Conservation (phyloP, 1,284 basidiomycete genomes). For the Baeospora myosura region DNA sequence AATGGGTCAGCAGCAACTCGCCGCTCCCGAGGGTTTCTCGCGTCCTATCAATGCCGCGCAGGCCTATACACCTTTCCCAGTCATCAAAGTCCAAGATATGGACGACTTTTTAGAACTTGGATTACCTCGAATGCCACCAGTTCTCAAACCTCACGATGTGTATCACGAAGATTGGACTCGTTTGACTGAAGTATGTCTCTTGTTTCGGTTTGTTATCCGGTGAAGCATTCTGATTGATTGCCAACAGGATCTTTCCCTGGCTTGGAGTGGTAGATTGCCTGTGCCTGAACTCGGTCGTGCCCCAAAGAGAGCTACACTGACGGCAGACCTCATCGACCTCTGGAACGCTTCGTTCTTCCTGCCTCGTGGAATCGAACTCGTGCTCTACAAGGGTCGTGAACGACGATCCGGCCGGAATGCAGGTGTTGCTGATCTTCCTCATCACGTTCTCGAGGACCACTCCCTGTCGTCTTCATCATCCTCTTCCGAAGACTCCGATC, state of each 20-base stretch:
- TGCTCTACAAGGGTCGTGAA: slow-evolving; percentile 69
- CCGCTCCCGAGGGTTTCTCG: slow-evolving; percentile 62
- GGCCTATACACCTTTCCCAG: slow-evolving; percentile 61
- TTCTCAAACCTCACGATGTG: slow-evolving; percentile 70
- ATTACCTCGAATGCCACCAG: slow-evolving; percentile 63
- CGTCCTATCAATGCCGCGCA: slow-evolving; percentile 61
- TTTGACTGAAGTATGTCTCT: slow-evolving; percentile 57
- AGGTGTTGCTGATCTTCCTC: slow-evolving; percentile 46
- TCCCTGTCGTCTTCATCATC: slow-evolving; percentile 33
- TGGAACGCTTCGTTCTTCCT: slow-evolving; percentile 74
- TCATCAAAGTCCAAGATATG: slow-evolving; percentile 67
- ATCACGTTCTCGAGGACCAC: slow-evolving; percentile 40
- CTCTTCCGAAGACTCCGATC: slow-evolving; percentile 35
- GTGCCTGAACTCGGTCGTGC: slow-evolving; percentile 44
- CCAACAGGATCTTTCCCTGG: slow-evolving; percentile 55
- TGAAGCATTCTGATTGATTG: slow-evolving; percentile 7
- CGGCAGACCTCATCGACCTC: slow-evolving; percentile 64
- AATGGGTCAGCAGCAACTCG: slow-evolving; percentile 33
- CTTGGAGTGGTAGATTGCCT: slow-evolving; percentile 68
- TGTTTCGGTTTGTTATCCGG: neutral
- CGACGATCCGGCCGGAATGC: slow-evolving; percentile 56
- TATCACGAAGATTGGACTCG: slow-evolving; percentile 70
- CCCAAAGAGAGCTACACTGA: slow-evolving; percentile 50
- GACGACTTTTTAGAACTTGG: slow-evolving; percentile 57
- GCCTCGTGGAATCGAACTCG: slow-evolving; percentile 61